Base-by-base conservation (phyloP, 2,329 filamentous ascomycete genomes). In the Talaromyces rugulosus region DNA sequence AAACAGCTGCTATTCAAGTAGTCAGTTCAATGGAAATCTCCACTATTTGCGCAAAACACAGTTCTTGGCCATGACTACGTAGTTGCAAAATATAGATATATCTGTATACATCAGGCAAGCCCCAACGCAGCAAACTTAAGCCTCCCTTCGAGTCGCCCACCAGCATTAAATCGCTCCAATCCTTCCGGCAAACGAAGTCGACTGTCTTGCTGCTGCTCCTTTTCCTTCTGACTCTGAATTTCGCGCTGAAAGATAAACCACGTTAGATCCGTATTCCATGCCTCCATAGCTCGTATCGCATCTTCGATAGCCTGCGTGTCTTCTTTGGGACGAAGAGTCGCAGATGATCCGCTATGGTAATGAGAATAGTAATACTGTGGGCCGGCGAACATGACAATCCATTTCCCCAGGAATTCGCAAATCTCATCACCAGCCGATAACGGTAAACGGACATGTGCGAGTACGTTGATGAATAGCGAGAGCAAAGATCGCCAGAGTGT, bases 381-480 rank as follows among this genome's bases (percentile, higher is more conserved):
- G 1, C 74, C 74, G 27, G 72, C 72, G 61, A 73, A 77, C 4
- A 69, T 65, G 5, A 69, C 65, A 30, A 78, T 70, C 74, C 76
- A 77, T 3, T 63, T 66, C 6, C 68, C 73, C 2, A 80, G 68
- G 31, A 76, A 71, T 27, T 73, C 70, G 57, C 77, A 77, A 18
- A 80, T 75, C 36, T 71, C 72, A 63, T 80, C 78, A 0, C 74
- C 75, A 4, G 74, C 66, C n/a, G 76, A 70, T 1, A 76, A 62
- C 0, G 78, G 73, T 0, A 80, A 67, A 8, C 73, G 74, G 5
- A 80, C 76, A 58, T 75, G 69, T 1, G 68, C 68, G 30, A 80
- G 69, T 4, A 80, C 68, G 0, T 73, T 74, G 12, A 77, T 64
- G 60, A 81, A 77, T 3, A 81, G 66, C 1, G 70, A 68, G 28